phyloP scores from a whole-genome alignment of 208 protist species.

The Trichomonas tenax region DNA sequence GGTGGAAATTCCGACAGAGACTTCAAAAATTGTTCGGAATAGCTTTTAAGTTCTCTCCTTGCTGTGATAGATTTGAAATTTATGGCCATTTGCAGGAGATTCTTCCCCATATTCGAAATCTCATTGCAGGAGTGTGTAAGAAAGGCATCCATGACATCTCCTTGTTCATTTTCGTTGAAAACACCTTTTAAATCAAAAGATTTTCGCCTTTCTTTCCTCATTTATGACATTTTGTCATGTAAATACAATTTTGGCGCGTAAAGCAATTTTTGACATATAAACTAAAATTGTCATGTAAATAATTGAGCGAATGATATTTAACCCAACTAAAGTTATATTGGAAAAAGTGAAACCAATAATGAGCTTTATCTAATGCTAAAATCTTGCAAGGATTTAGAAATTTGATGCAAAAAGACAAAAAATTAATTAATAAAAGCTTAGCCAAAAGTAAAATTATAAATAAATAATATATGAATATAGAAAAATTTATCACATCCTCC shows the following conservation, averaged over 20 bases:
- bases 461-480: too few relatives aligned
- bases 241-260: background rate
- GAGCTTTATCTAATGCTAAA: too few relatives aligned
- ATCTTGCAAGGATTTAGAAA: too few relatives aligned
- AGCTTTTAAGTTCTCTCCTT: background rate
- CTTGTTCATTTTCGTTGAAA: background rate
- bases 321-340: too few relatives aligned
- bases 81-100: background rate
- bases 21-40: background rate
- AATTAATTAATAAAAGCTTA: too few relatives aligned
- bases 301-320: too few relatives aligned
- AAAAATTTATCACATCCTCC: too few relatives aligned
- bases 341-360: too few relatives aligned
- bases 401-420: too few relatives aligned
- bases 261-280: background rate
- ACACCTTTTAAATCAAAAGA: background rate
- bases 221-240: background rate
- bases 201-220: background rate
- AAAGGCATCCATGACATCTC: constrained; percentile 7
- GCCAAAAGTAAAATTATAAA: too few relatives aligned
- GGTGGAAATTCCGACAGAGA: background rate
- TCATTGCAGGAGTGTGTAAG: background rate
- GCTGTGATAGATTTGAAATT: background rate
- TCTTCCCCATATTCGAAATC: background rate
- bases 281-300: background rate